Evolutionary conservation across 2,329 filamentous ascomycete species (phyloP).

Genomic region (Pezicula neosporulosa): DNA sequence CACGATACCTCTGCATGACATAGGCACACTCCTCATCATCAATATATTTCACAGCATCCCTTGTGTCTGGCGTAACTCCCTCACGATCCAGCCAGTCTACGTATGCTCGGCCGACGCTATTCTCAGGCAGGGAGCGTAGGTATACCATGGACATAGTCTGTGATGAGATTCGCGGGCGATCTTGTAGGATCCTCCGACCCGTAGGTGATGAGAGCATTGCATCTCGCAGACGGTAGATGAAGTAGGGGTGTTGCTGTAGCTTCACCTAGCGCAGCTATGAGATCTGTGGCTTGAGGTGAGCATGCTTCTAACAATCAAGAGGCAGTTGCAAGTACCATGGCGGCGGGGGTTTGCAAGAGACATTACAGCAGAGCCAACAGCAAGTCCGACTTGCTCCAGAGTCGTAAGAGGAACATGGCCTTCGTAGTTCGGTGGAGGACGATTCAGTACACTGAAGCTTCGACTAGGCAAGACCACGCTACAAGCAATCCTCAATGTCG

Average conservation of each 20-base stretch:
- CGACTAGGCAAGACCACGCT: constrained; percentile 25
- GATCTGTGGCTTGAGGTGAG: constrained; percentile 52
- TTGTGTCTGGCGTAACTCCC: constrained; percentile 88
- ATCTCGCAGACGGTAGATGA: constrained; percentile 86
- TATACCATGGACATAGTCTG: constrained; percentile 58
- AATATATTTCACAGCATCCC: constrained; percentile 79
- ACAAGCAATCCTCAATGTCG: constrained; percentile 21
- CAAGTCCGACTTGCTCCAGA: constrained; percentile 71
- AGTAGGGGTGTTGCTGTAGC: constrained; percentile 89
- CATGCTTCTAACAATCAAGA: background rate
- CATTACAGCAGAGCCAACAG: constrained; percentile 59
- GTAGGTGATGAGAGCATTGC: constrained; percentile 84
- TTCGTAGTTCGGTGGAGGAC: constrained; percentile 82
- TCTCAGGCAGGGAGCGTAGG: constrained; percentile 68
- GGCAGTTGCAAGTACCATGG: constrained; percentile 52
- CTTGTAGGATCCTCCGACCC: constrained; percentile 85
- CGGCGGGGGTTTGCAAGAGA: constrained; percentile 73
- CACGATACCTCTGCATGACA: constrained; percentile 96
- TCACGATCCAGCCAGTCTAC: constrained; percentile 90
- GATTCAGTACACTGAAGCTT: constrained; percentile 77
- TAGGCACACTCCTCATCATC: constrained; percentile 96
- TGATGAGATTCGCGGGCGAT: constrained; percentile 84
- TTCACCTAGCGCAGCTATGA: constrained; percentile 93
- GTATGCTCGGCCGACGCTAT: constrained; percentile 79
- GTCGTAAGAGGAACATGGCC: constrained; percentile 86